Evolutionary conservation across 495 filamentous ascomycete species (phyloP).

Genomic region (Penicillium dipodomyicola): DNA sequence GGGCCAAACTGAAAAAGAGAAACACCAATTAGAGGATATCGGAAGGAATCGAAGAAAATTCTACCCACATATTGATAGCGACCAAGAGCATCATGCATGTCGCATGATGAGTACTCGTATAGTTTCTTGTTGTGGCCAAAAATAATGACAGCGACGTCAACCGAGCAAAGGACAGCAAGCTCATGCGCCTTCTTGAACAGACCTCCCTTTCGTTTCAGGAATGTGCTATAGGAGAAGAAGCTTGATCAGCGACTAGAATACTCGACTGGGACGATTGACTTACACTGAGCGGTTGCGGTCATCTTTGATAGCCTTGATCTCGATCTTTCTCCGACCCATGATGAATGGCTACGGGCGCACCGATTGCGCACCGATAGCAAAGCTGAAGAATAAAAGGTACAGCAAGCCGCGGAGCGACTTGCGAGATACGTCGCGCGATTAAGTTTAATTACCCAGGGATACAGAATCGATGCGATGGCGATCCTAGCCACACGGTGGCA

Average conservation of each 20-base stretch:
- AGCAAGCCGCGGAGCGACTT: conserved; percentile 2
- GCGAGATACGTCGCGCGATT: conserved; percentile 4
- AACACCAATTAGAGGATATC: conserved; percentile 7
- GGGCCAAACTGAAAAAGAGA: conserved; percentile 68
- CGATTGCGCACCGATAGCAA: conserved; percentile 10
- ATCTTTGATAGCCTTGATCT: conserved; percentile 99
- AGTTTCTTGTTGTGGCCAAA: conserved; percentile 98
- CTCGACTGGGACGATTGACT: conserved; percentile 34
- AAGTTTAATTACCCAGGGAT: not conserved
- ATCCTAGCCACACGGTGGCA: conserved; percentile 3
- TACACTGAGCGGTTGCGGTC: conserved; percentile 98
- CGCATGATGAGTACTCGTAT: conserved; percentile 91
- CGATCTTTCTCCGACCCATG: conserved; percentile 81
- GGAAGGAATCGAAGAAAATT: conserved; percentile 5
- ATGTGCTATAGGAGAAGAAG: conserved; percentile 61
- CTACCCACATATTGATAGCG: conserved; percentile 83
- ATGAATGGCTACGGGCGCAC: conserved; percentile 20
- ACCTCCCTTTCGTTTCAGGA: conserved; percentile 96
- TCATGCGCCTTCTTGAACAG: conserved; percentile 99
- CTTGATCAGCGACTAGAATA: conserved; percentile 1
- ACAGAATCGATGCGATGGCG: conserved; percentile 9
- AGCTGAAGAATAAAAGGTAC: not conserved
- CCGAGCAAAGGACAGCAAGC: conserved; percentile 93
- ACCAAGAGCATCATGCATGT: conserved; percentile 85
- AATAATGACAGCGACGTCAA: conserved; percentile 97